Evolutionary conservation across 768 basidiomycete species (phyloP), one percentile per base, ranked within the genome.

Genomic region (Hericium alpestre): DNA sequence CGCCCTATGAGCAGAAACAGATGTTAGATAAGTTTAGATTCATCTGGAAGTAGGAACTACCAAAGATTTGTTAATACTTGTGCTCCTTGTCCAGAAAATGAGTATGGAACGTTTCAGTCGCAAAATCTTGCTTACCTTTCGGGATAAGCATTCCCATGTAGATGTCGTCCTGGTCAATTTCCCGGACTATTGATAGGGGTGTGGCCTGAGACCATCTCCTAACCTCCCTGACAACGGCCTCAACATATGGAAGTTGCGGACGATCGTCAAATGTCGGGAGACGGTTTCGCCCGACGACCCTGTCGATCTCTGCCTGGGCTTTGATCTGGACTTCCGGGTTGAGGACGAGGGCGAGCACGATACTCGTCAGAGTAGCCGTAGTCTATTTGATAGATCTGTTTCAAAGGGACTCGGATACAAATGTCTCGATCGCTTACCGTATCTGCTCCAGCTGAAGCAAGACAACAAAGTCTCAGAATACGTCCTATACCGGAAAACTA

Each of bases 261-360:
- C 63, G 56, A 54, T 70, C 69, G 38, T 56, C 61, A 13, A 61
- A 56, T 8, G 56, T 60, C 2, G 71, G 71, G 37, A 72, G 57
- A 10, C 66, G 60, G 47, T 63, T 63, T 2, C 57, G 20, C 13
- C 67, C 68, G 7, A 70, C 39, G 11, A 71, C 67, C 7, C 55
- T 18, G 27, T 72, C 70, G 27, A 72, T 60, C 54, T 72, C 67
- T 10, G 58, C 61, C 20, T 68, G 70, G 0, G 69, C 70, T 40
- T 63, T 67, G 50, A 43, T 20, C 54, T 70, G 70, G 20, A 67
- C 59, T 2, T 65, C 65, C 7, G 69, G 70, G 49, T 65, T 63
- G 16, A 66, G 56, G 16, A 64, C 65, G 65, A 70, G 69, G 11
- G 66, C 69, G 22, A 71, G 60, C 52, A 65, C 61, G 59, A 72